A percentile compares a stretch with the other conserved stretches of the same genome.
phyloP scores from a whole-genome alignment of 1,139 yeast genomes.

The Kurtzmaniella quercitrusa region DNA sequence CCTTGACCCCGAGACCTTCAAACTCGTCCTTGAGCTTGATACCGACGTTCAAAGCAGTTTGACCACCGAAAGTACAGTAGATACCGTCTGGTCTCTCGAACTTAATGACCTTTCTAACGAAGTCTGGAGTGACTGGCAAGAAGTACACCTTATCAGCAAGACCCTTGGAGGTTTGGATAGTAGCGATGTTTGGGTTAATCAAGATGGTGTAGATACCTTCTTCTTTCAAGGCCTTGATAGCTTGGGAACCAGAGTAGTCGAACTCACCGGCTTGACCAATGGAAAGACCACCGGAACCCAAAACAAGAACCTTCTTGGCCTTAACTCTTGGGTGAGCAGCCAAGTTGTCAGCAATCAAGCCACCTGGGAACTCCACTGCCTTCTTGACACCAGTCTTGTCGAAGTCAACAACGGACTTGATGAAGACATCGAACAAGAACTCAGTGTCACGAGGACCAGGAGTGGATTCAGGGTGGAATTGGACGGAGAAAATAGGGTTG shows the following conservation, averaged over 20 bases:
- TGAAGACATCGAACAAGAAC: constrained; percentile 91
- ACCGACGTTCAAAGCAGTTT: constrained; percentile 95
- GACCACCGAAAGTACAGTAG: constrained; percentile 97
- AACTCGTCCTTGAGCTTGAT: constrained; percentile 92
- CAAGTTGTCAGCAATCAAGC: constrained; percentile 64
- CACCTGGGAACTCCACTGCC: constrained; percentile 90
- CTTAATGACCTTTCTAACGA: constrained; percentile 89
- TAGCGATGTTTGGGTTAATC: constrained; percentile 96
- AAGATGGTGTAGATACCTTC: constrained; percentile 94
- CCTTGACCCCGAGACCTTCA: constrained; percentile 86
- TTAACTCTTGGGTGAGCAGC: constrained; percentile 71
- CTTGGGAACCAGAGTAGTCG: constrained; percentile 96
- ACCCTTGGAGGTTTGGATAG: constrained; percentile 97
- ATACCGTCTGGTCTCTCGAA: constrained; percentile 97
- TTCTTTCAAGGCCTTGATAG: constrained; percentile 91
- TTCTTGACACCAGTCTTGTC: constrained; percentile 53
- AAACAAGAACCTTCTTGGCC: constrained; percentile 89
- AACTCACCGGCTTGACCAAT: constrained; percentile 99
- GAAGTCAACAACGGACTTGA: constrained; percentile 69
- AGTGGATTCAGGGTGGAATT: constrained; percentile 98
- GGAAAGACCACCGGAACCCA: constrained; percentile 98
- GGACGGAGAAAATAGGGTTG: constrained; percentile 95
- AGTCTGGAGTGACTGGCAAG: constrained; percentile 94
- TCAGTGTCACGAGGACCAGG: constrained; percentile 99
- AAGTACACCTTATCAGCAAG: constrained; percentile 97